These are phyloP conservation scores for Trifolium pratense DNA, from an alignment of 306 rosid species.

Conservation along the genomic window DNA sequence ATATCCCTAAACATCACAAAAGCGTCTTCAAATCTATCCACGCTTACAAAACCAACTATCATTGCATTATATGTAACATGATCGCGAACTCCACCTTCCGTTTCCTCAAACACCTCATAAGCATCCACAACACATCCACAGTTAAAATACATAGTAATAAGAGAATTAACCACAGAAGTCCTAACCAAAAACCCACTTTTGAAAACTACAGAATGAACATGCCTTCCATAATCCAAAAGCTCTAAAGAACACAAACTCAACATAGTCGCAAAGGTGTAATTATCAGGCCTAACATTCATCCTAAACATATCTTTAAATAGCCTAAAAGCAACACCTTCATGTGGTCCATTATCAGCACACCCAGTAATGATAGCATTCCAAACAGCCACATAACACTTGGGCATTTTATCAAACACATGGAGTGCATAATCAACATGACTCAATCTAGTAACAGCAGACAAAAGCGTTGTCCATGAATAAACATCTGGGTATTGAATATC, in stretches of 20 bases:
- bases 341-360: constrained; percentile 50
- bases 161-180: constrained; percentile 71
- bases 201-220: constrained; percentile 60
- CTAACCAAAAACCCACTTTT: constrained; percentile 58
- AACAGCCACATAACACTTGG: constrained; percentile 51
- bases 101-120: constrained; percentile 61
- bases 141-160: constrained; percentile 71
- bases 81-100: constrained; percentile 48
- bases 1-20: constrained; percentile 62
- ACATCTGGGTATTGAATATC: constrained; percentile 60
- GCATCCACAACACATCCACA: constrained; percentile 56
- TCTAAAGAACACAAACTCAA: constrained; percentile 61
- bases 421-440: constrained; percentile 52
- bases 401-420: constrained; percentile 60
- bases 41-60: constrained; percentile 68
- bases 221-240: constrained; percentile 62
- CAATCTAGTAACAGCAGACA: constrained; percentile 60
- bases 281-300: constrained; percentile 59
- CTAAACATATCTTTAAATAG: constrained; percentile 61
- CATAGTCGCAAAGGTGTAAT: constrained; percentile 62
- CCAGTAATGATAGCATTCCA: constrained; percentile 86
- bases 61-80: constrained; percentile 71
- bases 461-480: constrained; percentile 76
- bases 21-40: constrained; percentile 60
- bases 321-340: constrained; percentile 43